Conservation (phyloP, 805 yeast species). For the Sugiyamaella marilandica region DNA sequence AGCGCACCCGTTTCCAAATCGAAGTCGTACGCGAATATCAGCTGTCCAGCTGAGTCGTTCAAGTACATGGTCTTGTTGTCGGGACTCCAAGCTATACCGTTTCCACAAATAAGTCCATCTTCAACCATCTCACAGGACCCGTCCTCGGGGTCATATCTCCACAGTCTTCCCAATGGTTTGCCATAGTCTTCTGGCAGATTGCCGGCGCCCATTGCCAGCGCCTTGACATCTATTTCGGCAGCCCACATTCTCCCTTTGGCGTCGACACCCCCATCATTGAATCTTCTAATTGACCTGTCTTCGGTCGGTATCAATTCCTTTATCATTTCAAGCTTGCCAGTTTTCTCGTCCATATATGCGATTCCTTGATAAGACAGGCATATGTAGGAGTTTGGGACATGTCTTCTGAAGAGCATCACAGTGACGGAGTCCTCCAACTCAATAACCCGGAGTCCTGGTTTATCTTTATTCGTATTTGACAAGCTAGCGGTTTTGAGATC, state of each 20-base stretch:
- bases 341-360: conserved; percentile 33
- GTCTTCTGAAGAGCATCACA: conserved; percentile 31
- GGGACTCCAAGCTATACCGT: conserved; percentile 60
- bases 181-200: conserved; percentile 24
- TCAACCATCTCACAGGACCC: conserved; percentile 29
- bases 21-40: conserved; percentile 45
- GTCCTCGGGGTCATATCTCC: conserved; percentile 34
- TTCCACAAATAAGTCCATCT: conserved; percentile 37
- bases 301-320: conserved; percentile 30
- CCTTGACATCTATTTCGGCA: conserved; percentile 32
- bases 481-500: conserved; percentile 12
- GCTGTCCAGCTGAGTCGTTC: conserved; percentile 49
- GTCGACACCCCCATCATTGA: conserved; percentile 80
- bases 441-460: conserved; percentile 25
- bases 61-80: conserved; percentile 41
- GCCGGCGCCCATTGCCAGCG: conserved; percentile 27
- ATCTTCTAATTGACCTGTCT: conserved; percentile 37
- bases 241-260: conserved; percentile 71
- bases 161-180: conserved; percentile 31
- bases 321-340: conserved; percentile 31
- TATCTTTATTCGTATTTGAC: conserved; percentile 18
- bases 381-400: conserved; percentile 29
- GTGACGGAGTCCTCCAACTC: conserved; percentile 31
- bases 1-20: conserved; percentile 34
- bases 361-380: conserved; percentile 34